Evolutionary conservation across 2,329 filamentous ascomycete genomes (phyloP).

Genomic region (Pseudogymnoascus sp.): DNA sequence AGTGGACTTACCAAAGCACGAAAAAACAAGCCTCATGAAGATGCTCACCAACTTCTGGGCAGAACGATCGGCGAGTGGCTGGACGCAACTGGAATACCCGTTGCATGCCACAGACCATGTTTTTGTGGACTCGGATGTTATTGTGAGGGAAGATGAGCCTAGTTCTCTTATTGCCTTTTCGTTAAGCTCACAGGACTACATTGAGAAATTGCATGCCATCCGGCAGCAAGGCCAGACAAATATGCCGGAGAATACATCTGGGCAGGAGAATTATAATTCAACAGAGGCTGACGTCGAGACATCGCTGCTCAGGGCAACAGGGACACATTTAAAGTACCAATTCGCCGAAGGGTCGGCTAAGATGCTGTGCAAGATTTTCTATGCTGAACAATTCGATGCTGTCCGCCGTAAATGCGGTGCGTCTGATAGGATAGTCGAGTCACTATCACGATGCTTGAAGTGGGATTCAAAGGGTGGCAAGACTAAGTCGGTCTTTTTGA

Average conservation of each 20-base stretch:
- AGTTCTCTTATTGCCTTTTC: slow-evolving; percentile 94
- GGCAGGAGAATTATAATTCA: slow-evolving; percentile 12
- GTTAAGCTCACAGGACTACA: slow-evolving; percentile 80
- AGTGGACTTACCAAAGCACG: slow-evolving; percentile 79
- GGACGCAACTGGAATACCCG: slow-evolving; percentile 87
- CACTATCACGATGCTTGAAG: slow-evolving; percentile 87
- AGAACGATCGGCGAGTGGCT: slow-evolving; percentile 90
- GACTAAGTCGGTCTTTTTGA: slow-evolving; percentile 93
- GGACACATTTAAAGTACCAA: slow-evolving; percentile 91
- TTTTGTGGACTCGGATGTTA: slow-evolving; percentile 93
- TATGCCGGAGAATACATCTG: slow-evolving; percentile 15
- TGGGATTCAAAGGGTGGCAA: slow-evolving; percentile 98
- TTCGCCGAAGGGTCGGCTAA: slow-evolving; percentile 90
- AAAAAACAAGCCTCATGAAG: slow-evolving; percentile 88
- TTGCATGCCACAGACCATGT: slow-evolving; percentile 84
- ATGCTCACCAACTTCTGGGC: slow-evolving; percentile 98
- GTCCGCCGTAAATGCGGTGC: slow-evolving; percentile 87
- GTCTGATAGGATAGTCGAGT: slow-evolving; percentile 89
- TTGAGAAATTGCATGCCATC: slow-evolving; percentile 65
- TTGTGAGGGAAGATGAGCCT: slow-evolving; percentile 93
- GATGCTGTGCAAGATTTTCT: slow-evolving; percentile 98
- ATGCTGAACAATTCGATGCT: slow-evolving; percentile 95
- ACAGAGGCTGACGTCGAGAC: slow-evolving; percentile 73
- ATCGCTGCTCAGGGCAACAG: slow-evolving; percentile 73
- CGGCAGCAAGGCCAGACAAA: slow-evolving; percentile 42